These are phyloP conservation scores for Thozetella sp. DNA, from an alignment of 495 filamentous ascomycete genomes.

Conservation along the genomic window DNA sequence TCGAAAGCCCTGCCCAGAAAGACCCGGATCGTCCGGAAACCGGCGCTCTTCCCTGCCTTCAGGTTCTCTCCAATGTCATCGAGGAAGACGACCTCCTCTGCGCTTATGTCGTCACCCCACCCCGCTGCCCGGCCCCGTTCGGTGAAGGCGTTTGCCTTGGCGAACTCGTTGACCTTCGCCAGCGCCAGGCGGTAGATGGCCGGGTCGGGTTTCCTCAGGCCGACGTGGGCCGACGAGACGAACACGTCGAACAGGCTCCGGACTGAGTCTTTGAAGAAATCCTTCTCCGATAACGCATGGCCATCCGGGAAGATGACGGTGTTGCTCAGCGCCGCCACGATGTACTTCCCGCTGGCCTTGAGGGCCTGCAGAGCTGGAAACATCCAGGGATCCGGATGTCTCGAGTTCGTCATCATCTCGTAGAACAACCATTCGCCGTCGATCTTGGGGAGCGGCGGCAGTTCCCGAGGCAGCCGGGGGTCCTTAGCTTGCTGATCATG, in stretches of 20 bases:
- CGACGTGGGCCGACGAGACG: constrained; percentile 81
- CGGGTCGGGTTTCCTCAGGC: constrained; percentile 84
- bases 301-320: constrained; percentile 78
- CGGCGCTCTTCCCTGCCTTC: constrained; percentile 73
- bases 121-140: constrained; percentile 40
- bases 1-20: constrained; percentile 74
- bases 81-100: constrained; percentile 80
- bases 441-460: constrained; percentile 70
- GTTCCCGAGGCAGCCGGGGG: constrained; percentile 25
- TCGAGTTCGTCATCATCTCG: constrained; percentile 84
- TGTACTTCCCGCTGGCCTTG: constrained; percentile 60
- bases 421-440: constrained; percentile 85
- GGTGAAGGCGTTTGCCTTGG: constrained; percentile 40
- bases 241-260: constrained; percentile 77
- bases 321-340: constrained; percentile 85
- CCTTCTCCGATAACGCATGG: constrained; percentile 51
- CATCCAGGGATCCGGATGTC: constrained; percentile 81
- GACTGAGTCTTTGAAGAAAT: constrained; percentile 46
- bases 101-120: constrained; percentile 51
- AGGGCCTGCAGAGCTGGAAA: constrained; percentile 78
- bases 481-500: constrained; percentile 29
- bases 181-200: constrained; percentile 79
- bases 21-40: constrained; percentile 85
- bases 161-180: constrained; percentile 59
- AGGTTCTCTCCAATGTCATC: constrained; percentile 97